Conservation (phyloP, 345 rosid species). For the Tarenaya hassleriana region DNA sequence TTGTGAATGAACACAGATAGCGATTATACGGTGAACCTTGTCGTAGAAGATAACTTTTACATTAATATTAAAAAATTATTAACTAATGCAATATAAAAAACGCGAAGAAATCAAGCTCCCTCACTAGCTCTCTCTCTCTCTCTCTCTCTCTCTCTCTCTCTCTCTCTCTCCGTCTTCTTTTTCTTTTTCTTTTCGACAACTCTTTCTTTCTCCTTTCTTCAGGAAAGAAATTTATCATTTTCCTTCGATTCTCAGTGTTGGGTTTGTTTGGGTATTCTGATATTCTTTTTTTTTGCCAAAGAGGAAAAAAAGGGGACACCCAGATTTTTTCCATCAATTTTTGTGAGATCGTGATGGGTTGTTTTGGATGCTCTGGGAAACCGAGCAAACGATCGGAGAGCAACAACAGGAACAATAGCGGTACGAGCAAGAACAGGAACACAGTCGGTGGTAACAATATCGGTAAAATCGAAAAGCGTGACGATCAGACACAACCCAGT, state of each 20-base stretch:
- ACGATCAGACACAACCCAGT: conserved; percentile 3
- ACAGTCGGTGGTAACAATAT: neutral
- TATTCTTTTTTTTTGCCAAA: neutral
- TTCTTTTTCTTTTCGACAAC: neutral
- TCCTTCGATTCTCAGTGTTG: neutral
- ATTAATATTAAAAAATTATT: conserved; percentile 5
- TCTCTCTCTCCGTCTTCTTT: conserved; percentile 2
- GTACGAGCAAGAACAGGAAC: conserved; percentile 1
- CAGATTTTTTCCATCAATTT: neutral
- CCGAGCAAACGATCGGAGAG: conserved; percentile 36
- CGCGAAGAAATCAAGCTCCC: too few relatives aligned
- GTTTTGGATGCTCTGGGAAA: conserved; percentile 46
- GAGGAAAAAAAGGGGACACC: neutral
- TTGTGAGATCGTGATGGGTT: conserved; percentile 43
- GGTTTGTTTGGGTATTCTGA: neutral
- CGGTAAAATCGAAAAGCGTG: conserved; percentile 1
- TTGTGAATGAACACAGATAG: neutral
- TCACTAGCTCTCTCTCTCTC: conserved; percentile 19
- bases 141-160: conserved; percentile 8
- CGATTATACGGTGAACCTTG: neutral
- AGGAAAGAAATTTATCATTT: neutral
- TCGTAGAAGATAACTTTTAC: conserved; percentile 4
- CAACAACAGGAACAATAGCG: conserved; percentile 14
- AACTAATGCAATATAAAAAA: neutral
- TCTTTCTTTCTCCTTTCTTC: neutral